These are phyloP conservation scores for Clarireedia paspali DNA, from an alignment of 2,329 filamentous ascomycete species.

Conservation along the genomic window DNA sequence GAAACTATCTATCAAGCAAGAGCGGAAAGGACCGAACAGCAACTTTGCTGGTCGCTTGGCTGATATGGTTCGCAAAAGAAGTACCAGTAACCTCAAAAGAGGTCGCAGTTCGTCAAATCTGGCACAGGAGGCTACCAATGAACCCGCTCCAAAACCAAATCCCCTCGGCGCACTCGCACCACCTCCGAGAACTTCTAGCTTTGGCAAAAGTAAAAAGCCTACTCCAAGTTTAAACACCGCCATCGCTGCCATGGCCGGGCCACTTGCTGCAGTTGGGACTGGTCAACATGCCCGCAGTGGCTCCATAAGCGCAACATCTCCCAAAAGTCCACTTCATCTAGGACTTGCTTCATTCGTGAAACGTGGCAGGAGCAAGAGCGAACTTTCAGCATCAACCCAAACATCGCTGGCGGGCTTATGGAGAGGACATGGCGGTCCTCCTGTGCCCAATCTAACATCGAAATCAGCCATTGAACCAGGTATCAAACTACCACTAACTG, in stretches of 20 bases:
- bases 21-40: conserved; percentile 37
- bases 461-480: conserved; percentile 26
- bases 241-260: conserved; percentile 46
- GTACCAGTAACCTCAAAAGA: conserved; percentile 28
- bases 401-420: conserved; percentile 42
- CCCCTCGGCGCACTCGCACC: conserved; percentile 37
- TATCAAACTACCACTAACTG: conserved; percentile 4
- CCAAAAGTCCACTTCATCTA: conserved; percentile 34
- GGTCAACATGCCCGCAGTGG: conserved; percentile 47
- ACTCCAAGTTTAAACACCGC: conserved; percentile 52
- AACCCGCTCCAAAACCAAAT: conserved; percentile 29
- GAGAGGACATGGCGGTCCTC: conserved; percentile 49
- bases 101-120: conserved; percentile 21
- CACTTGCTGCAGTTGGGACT: conserved; percentile 46
- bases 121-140: conserved; percentile 18
- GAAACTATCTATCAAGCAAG: conserved; percentile 47
- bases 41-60: conserved; percentile 35
- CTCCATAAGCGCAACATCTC: conserved; percentile 51
- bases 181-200: conserved; percentile 43
- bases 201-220: conserved; percentile 36
- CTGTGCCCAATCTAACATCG: conserved; percentile 47
- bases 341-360: conserved; percentile 36
- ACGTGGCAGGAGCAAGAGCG: conserved; percentile 49
- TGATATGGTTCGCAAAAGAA: conserved; percentile 26
- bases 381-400: conserved; percentile 34